phyloP scores from a whole-genome alignment of 2,329 filamentous ascomycete genomes.

The Scedosporium boydii region DNA sequence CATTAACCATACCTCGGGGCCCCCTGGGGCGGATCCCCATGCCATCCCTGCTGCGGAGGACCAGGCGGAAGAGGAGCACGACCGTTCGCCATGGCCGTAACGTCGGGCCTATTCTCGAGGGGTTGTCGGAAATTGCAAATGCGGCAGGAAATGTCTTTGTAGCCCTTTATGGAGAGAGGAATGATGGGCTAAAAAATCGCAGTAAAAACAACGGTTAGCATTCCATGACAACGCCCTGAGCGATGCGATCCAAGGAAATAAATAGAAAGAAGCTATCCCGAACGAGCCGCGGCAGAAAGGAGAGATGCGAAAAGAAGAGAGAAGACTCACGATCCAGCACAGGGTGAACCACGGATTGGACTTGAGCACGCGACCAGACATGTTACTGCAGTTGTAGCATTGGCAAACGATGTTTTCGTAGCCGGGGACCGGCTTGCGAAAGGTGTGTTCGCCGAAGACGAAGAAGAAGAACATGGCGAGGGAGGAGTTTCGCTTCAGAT shows the following conservation, averaged over 20 bases:
- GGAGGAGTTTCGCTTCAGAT: neutral
- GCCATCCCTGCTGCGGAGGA: slow-evolving; percentile 23
- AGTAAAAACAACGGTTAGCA: slow-evolving; percentile 1
- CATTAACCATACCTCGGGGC: slow-evolving; percentile 9
- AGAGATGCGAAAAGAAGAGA: neutral
- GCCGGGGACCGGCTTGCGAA: slow-evolving; percentile 48
- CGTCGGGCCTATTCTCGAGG: slow-evolving; percentile 46
- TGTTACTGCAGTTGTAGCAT: slow-evolving; percentile 60
- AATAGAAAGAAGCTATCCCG: neutral
- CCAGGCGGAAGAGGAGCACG: slow-evolving; percentile 24
- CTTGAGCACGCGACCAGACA: slow-evolving; percentile 49
- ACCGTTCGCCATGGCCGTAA: slow-evolving; percentile 40
- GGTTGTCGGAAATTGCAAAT: slow-evolving; percentile 71
- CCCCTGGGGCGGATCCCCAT: slow-evolving; percentile 11
- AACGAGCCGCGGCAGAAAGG: neutral
- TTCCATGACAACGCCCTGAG: neutral
- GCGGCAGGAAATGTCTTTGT: slow-evolving; percentile 61
- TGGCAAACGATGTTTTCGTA: slow-evolving; percentile 54
- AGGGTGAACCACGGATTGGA: slow-evolving; percentile 68
- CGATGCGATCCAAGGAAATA: no score
- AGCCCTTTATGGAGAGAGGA: slow-evolving; percentile 58
- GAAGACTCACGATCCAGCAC: slow-evolving; percentile 55
- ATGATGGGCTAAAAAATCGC: slow-evolving; percentile 47
- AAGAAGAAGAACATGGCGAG: slow-evolving; percentile 50
- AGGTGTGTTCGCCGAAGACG: slow-evolving; percentile 52